Base-by-base conservation (phyloP, 495 filamentous ascomycete genomes). In the Podospora sp. region DNA sequence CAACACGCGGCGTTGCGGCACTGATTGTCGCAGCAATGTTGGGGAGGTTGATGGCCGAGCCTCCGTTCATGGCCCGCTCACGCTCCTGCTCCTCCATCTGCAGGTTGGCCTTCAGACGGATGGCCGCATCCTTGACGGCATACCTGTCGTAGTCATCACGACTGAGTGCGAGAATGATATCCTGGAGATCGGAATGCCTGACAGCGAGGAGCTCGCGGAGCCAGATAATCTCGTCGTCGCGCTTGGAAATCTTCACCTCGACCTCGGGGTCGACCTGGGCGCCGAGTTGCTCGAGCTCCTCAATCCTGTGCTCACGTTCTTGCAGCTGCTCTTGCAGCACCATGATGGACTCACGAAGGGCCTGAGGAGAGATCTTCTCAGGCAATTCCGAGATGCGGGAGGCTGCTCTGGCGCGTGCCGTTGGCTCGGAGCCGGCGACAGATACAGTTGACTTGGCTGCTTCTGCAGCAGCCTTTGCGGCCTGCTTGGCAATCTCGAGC, bases 41-140 rank as follows among this genome's bases (percentile, higher is more conserved):
- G 9, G 83, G 84, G 22, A 85, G 69, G 67, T 78, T 83, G 63
- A 86, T 78, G 18, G 83, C 81, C 6, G 81, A 83, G 8, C 80
- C 82, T 6, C 90, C 85, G 63, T 86, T 85, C 81, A 85, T 82
- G 2, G 83, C 84, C 65, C 81, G 69, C 72, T 98, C 96, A 21
- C 90, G 90, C 75, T 96, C 95, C 73, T 97, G 92, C 76, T 92
- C 91, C 72, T 98, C 93, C 95, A 99, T 99, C 76, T 98, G 91
- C 20, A 99, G 84, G 71, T 95, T 97, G 21, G 96, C 91, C 73
- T 92, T 93, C 65, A 99, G 86, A 8, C 95, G 89, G 69, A 97
- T 97, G 35, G 93, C 92, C 11, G 93, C 92, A 75, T 98, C 93
- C 67, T 89, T 90, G 63, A 97, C 89, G 18, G 85, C 84, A 66